Percentiles rank a stretch among this genome's conserved stretches.
Conservation (phyloP, 2,329 filamentous ascomycete species). For the Penicillium glabrum region DNA sequence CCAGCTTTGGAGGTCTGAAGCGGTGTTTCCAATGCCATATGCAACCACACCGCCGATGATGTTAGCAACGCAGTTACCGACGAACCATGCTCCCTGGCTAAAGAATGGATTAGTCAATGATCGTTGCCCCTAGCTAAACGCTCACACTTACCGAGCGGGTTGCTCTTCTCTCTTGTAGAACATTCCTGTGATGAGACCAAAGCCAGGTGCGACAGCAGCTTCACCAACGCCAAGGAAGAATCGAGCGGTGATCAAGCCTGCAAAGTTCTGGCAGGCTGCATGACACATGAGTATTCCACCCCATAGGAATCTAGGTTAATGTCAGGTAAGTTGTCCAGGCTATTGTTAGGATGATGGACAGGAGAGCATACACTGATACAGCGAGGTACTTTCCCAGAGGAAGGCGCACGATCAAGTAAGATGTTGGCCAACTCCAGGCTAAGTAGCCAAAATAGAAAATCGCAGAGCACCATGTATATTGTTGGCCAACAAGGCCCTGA, state of each 20-base stretch:
- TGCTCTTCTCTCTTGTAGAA: conserved; percentile 36
- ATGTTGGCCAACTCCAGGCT: conserved; percentile 40
- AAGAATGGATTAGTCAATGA: too few relatives aligned
- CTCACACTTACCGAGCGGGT: conserved; percentile 19
- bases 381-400: conserved; percentile 32
- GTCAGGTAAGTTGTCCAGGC: neutral
- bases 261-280: conserved; percentile 28
- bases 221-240: conserved; percentile 37
- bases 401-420: conserved; percentile 36
- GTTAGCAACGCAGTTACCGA: conserved; percentile 33
- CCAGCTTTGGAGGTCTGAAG: conserved; percentile 20
- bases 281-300: conserved; percentile 35
- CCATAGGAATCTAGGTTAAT: conserved; percentile 22
- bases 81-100: conserved; percentile 33
- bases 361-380: conserved; percentile 13
- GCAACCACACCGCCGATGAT: conserved; percentile 30
- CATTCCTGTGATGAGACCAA: conserved; percentile 39
- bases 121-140: neutral
- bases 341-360: too few relatives aligned
- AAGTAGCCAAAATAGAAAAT: conserved; percentile 38
- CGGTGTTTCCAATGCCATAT: conserved; percentile 26
- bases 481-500: conserved; percentile 24
- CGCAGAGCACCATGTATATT: conserved; percentile 33
- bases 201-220: conserved; percentile 31
- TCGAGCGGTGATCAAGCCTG: conserved; percentile 40